A percentile compares a stretch with the other conserved stretches of the same genome.
phyloP scores from a whole-genome alignment of 331 rosid species.

The Spiraea crenata region DNA sequence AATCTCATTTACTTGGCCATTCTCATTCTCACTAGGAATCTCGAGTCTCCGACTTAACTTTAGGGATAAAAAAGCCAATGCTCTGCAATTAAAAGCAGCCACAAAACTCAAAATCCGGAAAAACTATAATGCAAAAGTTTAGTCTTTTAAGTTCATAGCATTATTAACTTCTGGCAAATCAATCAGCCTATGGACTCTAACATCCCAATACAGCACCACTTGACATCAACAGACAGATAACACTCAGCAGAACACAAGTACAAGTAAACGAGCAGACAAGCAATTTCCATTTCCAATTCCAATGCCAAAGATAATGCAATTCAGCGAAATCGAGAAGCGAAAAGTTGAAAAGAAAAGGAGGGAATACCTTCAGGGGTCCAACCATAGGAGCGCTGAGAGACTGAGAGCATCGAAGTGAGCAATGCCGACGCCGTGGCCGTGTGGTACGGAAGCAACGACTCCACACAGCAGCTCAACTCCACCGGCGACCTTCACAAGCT shows the following conservation, averaged over 20 bases:
- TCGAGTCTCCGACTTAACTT: not conserved
- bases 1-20: not conserved
- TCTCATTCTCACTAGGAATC: not conserved
- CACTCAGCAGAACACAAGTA: not conserved
- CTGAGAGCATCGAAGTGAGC: slow-evolving; percentile 83
- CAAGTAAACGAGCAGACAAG: not conserved
- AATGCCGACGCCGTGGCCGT: slow-evolving; percentile 86
- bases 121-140: not conserved
- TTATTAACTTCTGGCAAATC: not conserved
- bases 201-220: not conserved
- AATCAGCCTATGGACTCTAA: not conserved
- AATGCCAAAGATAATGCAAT: slow-evolving; percentile 6
- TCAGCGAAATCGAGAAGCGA: not conserved
- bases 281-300: not conserved
- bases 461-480: slow-evolving; percentile 71
- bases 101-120: not conserved
- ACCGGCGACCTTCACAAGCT: slow-evolving; percentile 55
- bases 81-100: not conserved
- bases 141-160: not conserved
- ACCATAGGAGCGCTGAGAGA: slow-evolving; percentile 55
- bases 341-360: not conserved
- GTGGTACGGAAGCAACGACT: slow-evolving; percentile 81
- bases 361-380: slow-evolving; percentile 82
- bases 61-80: not conserved
- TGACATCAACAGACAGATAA: not conserved